phyloP scores from a whole-genome alignment of 1,284 basidiomycete genomes.

The Agroathelia rolfsii region DNA sequence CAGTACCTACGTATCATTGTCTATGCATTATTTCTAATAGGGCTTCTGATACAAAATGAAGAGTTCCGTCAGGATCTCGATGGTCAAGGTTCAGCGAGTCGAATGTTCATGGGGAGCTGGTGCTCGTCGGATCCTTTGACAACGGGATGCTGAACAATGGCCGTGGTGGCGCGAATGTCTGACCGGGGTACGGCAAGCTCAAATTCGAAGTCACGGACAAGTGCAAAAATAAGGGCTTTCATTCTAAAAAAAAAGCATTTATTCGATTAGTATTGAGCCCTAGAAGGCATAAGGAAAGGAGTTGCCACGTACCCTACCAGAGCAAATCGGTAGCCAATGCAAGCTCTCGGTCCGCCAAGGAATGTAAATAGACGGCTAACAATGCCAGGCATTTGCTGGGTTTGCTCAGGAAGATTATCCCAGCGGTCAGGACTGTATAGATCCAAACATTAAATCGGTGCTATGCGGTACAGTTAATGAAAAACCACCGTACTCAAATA shows the following conservation, averaged over 20 bases:
- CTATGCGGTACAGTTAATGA: slow-evolving; percentile 4
- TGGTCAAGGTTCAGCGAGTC: no score
- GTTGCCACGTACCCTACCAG: slow-evolving; percentile 46
- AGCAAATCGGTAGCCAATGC: slow-evolving; percentile 67
- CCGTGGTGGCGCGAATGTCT: slow-evolving; percentile 24
- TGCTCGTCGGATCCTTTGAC: no score
- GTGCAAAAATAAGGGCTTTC: slow-evolving; percentile 46
- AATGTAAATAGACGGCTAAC: slow-evolving; percentile 62
- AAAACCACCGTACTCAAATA: slow-evolving; percentile 19
- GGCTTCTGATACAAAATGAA: no score
- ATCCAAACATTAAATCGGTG: slow-evolving; percentile 2
- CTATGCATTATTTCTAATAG: no score
- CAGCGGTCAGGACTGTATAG: slow-evolving; percentile 16
- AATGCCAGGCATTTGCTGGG: slow-evolving; percentile 43
- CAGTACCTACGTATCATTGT: no score
- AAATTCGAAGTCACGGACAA: slow-evolving; percentile 49
- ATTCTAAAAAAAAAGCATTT: slow-evolving; percentile 23
- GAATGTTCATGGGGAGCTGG: no score
- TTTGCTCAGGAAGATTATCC: slow-evolving; percentile 15
- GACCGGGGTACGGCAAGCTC: slow-evolving; percentile 33
- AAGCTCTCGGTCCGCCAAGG: slow-evolving; percentile 54
- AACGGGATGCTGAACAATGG: slow-evolving; percentile 22
- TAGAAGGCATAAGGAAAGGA: slow-evolving; percentile 7
- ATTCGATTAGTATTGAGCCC: neutral
- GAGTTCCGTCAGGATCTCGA: no score